A percentile compares a stretch with the other conserved stretches of the same genome.
Evolutionary conservation across 2,329 filamentous ascomycete species (phyloP).

Genomic region (Pezicula carpinea): DNA sequence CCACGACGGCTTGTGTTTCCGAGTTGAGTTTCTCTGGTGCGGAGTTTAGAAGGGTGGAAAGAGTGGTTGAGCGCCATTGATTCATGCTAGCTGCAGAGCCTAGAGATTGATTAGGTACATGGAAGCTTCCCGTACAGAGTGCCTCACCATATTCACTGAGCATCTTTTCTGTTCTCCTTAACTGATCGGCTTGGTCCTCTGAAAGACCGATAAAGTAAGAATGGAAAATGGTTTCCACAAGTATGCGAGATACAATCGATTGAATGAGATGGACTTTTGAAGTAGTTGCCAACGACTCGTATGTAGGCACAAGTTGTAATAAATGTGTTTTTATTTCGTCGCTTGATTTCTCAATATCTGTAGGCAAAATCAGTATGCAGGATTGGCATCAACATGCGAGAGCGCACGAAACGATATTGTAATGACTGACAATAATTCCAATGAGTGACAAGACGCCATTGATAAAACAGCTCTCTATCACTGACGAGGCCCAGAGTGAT

Average conservation of each 20-base stretch:
- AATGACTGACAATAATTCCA: not conserved
- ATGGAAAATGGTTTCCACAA: constrained; percentile 58
- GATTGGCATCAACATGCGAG: not conserved
- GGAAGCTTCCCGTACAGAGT: not conserved
- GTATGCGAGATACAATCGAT: constrained; percentile 52
- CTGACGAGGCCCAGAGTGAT: too few species aligned
- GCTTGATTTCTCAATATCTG: constrained; percentile 41
- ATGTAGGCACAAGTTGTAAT: constrained; percentile 50
- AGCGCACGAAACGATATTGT: not conserved
- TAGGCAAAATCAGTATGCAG: not conserved
- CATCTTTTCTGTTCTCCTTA: constrained; percentile 28
- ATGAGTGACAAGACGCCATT: too few species aligned
- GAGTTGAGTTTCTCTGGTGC: constrained; percentile 40
- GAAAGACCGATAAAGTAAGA: constrained; percentile 61
- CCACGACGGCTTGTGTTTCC: constrained; percentile 39
- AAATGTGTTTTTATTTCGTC: constrained; percentile 39
- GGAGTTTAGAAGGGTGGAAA: constrained; percentile 53
- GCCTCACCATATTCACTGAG: not conserved
- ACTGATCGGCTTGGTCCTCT: constrained; percentile 44
- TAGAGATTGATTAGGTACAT: constrained; percentile 20
- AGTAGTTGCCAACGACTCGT: constrained; percentile 46
- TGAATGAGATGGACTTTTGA: constrained; percentile 60
- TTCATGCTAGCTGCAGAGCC: constrained; percentile 51
- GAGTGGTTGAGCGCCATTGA: constrained; percentile 62
- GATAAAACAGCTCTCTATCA: not conserved